phyloP scores from a whole-genome alignment of 2,329 filamentous ascomycete genomes.

The Curvularia verruculosa region DNA sequence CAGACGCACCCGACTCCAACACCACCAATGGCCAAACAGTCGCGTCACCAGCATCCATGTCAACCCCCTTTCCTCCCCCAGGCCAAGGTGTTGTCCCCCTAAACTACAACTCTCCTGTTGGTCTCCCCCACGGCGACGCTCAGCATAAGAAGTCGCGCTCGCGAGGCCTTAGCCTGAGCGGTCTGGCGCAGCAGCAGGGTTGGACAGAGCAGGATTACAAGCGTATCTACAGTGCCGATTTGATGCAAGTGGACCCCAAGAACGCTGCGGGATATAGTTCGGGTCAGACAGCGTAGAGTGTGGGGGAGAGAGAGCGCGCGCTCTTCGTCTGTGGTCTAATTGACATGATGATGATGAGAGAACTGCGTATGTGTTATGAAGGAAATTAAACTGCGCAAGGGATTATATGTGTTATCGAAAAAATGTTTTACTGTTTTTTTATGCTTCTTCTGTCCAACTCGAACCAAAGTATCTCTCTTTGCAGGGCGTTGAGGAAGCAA shows the following conservation, averaged over 20 bases:
- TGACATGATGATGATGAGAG: neutral
- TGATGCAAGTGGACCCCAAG: slow-evolving; percentile 33
- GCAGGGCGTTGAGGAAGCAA: neutral
- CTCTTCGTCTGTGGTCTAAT: neutral
- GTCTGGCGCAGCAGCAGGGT: slow-evolving; percentile 39
- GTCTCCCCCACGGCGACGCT: slow-evolving; percentile 30
- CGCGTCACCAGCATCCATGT: slow-evolving; percentile 24
- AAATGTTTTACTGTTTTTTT: neutral
- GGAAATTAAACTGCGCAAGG: no score
- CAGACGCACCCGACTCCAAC: slow-evolving; percentile 13
- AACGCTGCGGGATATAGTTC: slow-evolving; percentile 36
- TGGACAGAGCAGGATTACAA: slow-evolving; percentile 47
- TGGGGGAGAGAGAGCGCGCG: no score
- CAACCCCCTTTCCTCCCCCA: slow-evolving; percentile 32
- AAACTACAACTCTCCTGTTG: slow-evolving; percentile 31
- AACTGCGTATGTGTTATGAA: neutral
- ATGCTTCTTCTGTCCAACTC: no score
- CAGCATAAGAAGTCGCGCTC: slow-evolving; percentile 37
- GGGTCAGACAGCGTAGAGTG: slow-evolving; percentile 2
- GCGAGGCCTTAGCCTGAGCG: slow-evolving; percentile 39
- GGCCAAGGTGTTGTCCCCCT: slow-evolving; percentile 44
- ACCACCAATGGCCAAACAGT: slow-evolving; percentile 21
- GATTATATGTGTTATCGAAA: no score
- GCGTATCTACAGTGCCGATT: slow-evolving; percentile 35
- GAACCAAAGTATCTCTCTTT: neutral